phyloP scores from a whole-genome alignment of 768 basidiomycete species.

The Artomyces pyxidatus region DNA sequence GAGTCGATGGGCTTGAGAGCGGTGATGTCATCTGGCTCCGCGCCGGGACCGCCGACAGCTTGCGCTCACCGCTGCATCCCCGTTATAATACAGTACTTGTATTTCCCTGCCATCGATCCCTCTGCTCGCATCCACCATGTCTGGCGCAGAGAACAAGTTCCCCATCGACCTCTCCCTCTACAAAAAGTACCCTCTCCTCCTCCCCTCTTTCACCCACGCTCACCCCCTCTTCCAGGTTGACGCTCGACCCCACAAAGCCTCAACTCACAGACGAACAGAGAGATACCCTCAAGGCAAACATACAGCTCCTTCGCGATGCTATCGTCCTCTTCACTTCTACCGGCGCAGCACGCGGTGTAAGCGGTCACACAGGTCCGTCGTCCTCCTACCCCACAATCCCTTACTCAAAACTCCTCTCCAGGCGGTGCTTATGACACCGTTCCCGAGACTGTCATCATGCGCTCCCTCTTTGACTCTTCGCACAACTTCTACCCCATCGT shows the following conservation, averaged over 20 bases:
- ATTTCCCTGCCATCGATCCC: background rate
- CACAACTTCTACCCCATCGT: constrained; percentile 61
- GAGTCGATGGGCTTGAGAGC: too few relatives aligned
- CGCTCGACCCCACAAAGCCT: constrained; percentile 62
- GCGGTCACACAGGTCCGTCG: constrained; percentile 70
- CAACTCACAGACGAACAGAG: constrained; percentile 58
- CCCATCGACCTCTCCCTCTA: constrained; percentile 14
- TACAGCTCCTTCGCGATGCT: constrained; percentile 75
- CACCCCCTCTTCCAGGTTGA: constrained; percentile 37
- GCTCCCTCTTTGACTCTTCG: constrained; percentile 59
- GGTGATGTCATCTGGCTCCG: too few relatives aligned
- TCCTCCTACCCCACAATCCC: too few relatives aligned
- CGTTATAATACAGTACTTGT: too few relatives aligned
- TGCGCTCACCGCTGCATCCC: too few relatives aligned
- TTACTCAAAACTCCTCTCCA: constrained; percentile 6
- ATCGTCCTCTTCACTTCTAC: constrained; percentile 84
- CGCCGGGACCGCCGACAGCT: too few relatives aligned
- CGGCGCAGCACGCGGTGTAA: constrained; percentile 78
- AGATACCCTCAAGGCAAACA: constrained; percentile 52
- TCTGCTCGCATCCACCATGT: constrained; percentile 6
- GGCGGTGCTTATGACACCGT: constrained; percentile 56
- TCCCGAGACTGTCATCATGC: constrained; percentile 76
- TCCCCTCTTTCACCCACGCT: background rate
- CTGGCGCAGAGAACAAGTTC: constrained; percentile 7
- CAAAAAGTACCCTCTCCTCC: constrained; percentile 6